phyloP scores from a whole-genome alignment of 345 rosid genomes.

The Syzygium oleosum region DNA sequence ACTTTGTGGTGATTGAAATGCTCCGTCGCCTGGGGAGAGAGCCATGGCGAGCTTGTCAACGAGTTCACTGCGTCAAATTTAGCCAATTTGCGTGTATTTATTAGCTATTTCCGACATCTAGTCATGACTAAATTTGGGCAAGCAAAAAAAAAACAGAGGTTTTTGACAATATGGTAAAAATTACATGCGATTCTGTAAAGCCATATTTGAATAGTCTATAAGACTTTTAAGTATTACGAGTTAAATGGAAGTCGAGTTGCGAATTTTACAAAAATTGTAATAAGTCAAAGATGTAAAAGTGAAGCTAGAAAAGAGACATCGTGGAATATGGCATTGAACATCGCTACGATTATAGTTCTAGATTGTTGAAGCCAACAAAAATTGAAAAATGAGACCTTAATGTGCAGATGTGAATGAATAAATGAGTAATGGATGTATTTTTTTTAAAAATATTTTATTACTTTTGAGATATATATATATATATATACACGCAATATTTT shows the following conservation, averaged over 20 bases:
- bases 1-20: not conserved
- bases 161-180: not conserved
- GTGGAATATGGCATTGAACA: not conserved
- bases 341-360: not conserved
- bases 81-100: not conserved
- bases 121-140: not conserved
- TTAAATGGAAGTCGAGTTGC: not conserved
- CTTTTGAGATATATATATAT: not conserved
- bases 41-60: not conserved
- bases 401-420: not conserved
- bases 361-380: not conserved
- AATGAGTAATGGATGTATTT: not conserved
- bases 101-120: not conserved
- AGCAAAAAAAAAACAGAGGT: not conserved
- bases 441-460: not conserved
- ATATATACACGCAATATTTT: not conserved
- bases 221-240: not conserved
- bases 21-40: not conserved
- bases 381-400: not conserved
- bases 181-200: not conserved
- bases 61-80: not conserved
- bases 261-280: not conserved
- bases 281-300: not conserved
- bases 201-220: not conserved
- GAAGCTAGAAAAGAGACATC: not conserved